Base-by-base conservation (phyloP, 768 basidiomycete genomes). In the Lactarius pseudohatsudake region DNA sequence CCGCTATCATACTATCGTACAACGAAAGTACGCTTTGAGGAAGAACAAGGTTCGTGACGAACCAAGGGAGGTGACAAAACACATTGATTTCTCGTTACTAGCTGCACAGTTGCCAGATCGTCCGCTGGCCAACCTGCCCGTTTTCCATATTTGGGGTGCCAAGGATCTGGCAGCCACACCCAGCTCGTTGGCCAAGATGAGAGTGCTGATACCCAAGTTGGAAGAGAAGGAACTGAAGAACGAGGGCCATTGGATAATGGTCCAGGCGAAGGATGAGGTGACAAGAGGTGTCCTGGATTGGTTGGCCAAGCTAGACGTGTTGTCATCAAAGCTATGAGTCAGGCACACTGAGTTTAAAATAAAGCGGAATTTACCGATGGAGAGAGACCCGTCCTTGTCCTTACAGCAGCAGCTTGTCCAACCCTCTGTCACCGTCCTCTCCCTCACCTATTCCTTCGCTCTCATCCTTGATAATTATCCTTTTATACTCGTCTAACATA, bases 1-100 rank as follows among this genome's bases (percentile, higher is more conserved):
- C 89, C 91, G 3, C 75, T 91, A n/a, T 89, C 88, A 64, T 93
- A 90, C 73, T 92, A 92, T 69, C 84, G 90, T 38, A 91, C 88
- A 2, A 74, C 78, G 15, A 80, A 80, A 66, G 65, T 79, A 65
- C 83, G 89, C n/a, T 84, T 82, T 72, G 84, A 90, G 20, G 91
- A 93, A 75, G 89, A 92, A 71, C 71, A 69, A 71, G 77, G 81
- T 77, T 22, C n/a, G 64, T 57, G 53, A 54, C 26, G 55, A 45
- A 15, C 56, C 36, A 57, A 60, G 11, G 45, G 40, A 30, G 20
- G 9, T 18, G 20, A 20, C 36, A 61, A 50, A 68, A 26, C 58
- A 28, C 41, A 18, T 11, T 38, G 43, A 61, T 66, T 34, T 40
- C 13, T n/a, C 8, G 16, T 56, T 54, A 47, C 50, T 28, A 62